Evolutionary conservation across 768 basidiomycete species (phyloP).

Genomic region (Lenzites betulinus): DNA sequence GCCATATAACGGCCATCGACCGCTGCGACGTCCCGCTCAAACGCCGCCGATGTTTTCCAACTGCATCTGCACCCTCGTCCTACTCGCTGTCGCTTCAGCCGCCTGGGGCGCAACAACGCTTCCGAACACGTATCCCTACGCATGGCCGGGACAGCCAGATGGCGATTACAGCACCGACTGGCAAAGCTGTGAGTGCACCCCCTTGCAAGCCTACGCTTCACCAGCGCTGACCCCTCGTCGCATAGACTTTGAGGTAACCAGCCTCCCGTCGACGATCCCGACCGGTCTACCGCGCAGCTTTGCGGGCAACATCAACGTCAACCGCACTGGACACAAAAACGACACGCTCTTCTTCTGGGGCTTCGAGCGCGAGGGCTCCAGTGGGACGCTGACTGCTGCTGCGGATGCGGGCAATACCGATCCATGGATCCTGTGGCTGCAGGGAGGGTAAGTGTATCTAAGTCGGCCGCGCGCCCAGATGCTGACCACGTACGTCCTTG

Average conservation of each 20-base stretch:
- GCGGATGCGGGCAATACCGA: conserved; percentile 37
- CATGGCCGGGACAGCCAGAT: conserved; percentile 28
- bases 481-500: neutral
- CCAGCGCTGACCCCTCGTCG: neutral
- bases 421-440: conserved; percentile 79
- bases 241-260: conserved; percentile 32
- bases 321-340: conserved; percentile 32
- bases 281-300: conserved; percentile 26
- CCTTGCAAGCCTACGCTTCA: neutral
- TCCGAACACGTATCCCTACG: conserved; percentile 28
- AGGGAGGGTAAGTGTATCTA: conserved; percentile 54
- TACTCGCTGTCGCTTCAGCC: too few species aligned
- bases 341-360: conserved; percentile 37
- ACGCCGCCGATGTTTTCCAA: too few species aligned
- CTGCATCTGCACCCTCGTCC: too few species aligned
- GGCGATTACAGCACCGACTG: conserved; percentile 24
- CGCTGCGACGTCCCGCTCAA: too few species aligned
- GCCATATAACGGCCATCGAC: too few species aligned
- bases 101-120: too few species aligned
- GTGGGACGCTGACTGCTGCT: conserved; percentile 46
- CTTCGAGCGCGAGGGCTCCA: conserved; percentile 28
- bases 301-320: conserved; percentile 34
- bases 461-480: neutral
- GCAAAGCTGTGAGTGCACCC: conserved; percentile 24
- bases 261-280: conserved; percentile 30